Evolutionary conservation across 148 eudicot genomes (phyloP).

Genomic region (Vaccinium corymbosum): DNA sequence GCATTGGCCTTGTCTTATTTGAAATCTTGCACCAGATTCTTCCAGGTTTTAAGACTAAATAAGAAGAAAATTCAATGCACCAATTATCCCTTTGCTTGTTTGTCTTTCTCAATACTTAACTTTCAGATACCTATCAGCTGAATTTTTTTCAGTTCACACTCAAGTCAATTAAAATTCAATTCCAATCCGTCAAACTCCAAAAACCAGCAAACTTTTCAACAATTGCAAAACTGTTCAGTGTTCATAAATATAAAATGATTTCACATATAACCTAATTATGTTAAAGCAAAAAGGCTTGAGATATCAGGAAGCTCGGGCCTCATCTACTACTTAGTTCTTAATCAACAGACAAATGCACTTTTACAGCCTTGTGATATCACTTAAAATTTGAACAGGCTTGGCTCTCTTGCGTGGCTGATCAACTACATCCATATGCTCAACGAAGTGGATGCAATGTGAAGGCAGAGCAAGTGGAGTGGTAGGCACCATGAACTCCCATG

Average conservation of each 20-base stretch:
- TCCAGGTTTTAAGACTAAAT: neutral
- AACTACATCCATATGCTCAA: neutral
- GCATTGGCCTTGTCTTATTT: neutral
- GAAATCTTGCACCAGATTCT: neutral
- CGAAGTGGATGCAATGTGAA: neutral
- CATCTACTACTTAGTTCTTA: neutral
- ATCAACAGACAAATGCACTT: neutral
- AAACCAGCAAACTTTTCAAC: neutral
- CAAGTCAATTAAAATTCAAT: neutral
- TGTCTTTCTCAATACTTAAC: neutral
- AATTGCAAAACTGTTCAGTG: neutral
- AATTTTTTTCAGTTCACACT: neutral
- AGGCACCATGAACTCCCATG: too few species aligned
- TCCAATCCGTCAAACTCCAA: neutral
- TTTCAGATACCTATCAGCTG: neutral
- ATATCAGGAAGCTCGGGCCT: neutral
- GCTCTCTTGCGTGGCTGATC: neutral
- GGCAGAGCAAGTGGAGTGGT: neutral
- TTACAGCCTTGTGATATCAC: neutral
- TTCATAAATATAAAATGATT: neutral
- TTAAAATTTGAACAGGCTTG: neutral
- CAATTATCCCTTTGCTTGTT: neutral
- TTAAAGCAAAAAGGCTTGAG: slow-evolving; percentile 3
- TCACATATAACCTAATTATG: neutral
- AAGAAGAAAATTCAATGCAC: neutral